phyloP scores from a whole-genome alignment of 306 rosid genomes.

The Cucurbita argyrosperma region DNA sequence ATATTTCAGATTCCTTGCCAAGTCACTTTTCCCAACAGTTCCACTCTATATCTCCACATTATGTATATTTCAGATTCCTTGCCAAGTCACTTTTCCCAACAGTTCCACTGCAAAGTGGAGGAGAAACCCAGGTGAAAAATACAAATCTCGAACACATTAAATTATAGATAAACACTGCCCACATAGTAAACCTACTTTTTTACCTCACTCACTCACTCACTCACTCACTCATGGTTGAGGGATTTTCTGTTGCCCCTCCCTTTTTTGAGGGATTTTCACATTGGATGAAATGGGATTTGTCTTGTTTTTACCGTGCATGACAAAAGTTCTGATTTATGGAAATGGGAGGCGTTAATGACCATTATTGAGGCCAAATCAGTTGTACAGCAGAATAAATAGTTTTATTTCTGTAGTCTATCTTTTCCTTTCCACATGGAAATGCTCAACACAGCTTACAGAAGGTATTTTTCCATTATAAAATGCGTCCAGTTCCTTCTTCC shows the following conservation, averaged over 20 bases:
- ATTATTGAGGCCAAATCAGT: constrained; percentile 24
- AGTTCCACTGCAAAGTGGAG: constrained; percentile 2
- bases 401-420: neutral
- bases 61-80: constrained; percentile 12
- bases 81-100: neutral
- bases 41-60: constrained; percentile 8
- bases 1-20: constrained; percentile 11
- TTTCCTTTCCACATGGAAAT: constrained; percentile 1
- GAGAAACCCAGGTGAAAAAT: constrained; percentile 6
- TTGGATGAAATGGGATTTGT: constrained; percentile 13
- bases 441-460: constrained; percentile 12
- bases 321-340: constrained; percentile 15
- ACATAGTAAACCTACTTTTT: constrained; percentile 7
- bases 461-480: constrained; percentile 4
- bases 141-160: constrained; percentile 2
- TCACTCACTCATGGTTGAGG: constrained; percentile 3
- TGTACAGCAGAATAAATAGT: constrained; percentile 7
- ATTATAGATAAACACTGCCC: constrained; percentile 5
- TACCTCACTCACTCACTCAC: neutral
- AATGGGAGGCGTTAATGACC: constrained; percentile 14
- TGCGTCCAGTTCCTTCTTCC: neutral
- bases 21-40: neutral
- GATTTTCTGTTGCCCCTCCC: neutral
- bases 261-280: constrained; percentile 13
- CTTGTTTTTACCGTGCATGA: constrained; percentile 29